These are phyloP conservation scores for Albifimbria verrucaria DNA, from an alignment of 2,329 filamentous ascomycete genomes.

Conservation along the genomic window DNA sequence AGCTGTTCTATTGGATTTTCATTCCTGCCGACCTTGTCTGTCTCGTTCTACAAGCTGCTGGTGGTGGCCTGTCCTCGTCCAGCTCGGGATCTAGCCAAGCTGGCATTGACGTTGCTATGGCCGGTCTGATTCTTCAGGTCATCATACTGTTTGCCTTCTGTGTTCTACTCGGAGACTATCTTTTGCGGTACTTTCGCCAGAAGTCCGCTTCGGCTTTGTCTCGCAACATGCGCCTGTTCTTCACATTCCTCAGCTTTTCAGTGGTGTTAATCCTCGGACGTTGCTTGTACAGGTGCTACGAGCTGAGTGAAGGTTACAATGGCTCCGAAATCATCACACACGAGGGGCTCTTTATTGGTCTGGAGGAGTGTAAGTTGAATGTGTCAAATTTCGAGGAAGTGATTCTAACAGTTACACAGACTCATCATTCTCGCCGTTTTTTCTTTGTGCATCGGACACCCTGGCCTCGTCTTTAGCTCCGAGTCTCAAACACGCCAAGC, in stretches of 20 bases:
- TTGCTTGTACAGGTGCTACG: slow-evolving; percentile 61
- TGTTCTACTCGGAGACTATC: slow-evolving; percentile 43
- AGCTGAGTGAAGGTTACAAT: slow-evolving; percentile 60
- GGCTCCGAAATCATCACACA: slow-evolving; percentile 49
- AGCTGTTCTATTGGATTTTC: slow-evolving; percentile 41
- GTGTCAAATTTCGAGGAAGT: rapidly evolving
- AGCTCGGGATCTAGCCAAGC: slow-evolving; percentile 41
- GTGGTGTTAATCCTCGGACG: slow-evolving; percentile 59
- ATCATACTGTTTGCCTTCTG: slow-evolving; percentile 52
- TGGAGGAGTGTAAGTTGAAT: slow-evolving; percentile 43
- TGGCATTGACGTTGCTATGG: slow-evolving; percentile 34
- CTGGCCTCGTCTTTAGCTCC: slow-evolving; percentile 26
- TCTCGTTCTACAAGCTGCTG: slow-evolving; percentile 52
- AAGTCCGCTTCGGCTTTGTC: slow-evolving; percentile 13
- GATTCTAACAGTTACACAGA: slow-evolving; percentile 15
- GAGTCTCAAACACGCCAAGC: neutral
- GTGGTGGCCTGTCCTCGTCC: slow-evolving; percentile 48
- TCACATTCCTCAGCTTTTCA: slow-evolving; percentile 47
- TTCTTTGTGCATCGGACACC: slow-evolving; percentile 34
- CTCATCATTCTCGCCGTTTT: slow-evolving; percentile 33
- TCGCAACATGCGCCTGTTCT: slow-evolving; percentile 37
- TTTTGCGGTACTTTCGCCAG: slow-evolving; percentile 34
- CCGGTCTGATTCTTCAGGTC: slow-evolving; percentile 58
- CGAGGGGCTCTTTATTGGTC: slow-evolving; percentile 48
- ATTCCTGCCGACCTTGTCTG: slow-evolving; percentile 53